Conservation (phyloP, 495 filamentous ascomycete species). For the Trichocladium antarcticum region DNA sequence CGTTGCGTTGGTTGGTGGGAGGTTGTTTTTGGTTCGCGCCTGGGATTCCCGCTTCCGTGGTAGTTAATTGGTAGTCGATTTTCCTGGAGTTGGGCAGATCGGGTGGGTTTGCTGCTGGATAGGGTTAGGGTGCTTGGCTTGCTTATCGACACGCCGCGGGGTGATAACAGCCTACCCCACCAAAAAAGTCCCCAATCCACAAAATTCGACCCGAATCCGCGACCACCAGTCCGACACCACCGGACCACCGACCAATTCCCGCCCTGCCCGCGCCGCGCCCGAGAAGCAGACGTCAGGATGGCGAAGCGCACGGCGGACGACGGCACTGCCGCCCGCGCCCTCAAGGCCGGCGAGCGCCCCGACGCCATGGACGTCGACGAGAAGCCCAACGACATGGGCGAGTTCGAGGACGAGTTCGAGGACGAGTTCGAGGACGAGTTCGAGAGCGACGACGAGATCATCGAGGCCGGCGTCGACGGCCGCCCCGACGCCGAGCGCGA, state of each 20-base stretch:
- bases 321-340: slow-evolving; percentile 43
- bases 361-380: slow-evolving; percentile 41
- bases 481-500: slow-evolving; percentile 86
- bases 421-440: slow-evolving; percentile 96
- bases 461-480: slow-evolving; percentile 90
- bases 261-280: not conserved
- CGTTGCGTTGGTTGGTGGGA: too few relatives aligned
- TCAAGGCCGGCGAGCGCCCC: slow-evolving; percentile 61
- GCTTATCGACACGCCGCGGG: too few relatives aligned
- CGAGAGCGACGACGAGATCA: slow-evolving; percentile 89
- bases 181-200: slow-evolving; percentile 22
- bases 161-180: slow-evolving; percentile 16
- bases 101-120: too few relatives aligned
- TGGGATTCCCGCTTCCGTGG: too few relatives aligned
- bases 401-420: slow-evolving; percentile 93
- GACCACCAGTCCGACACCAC: not conserved
- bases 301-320: slow-evolving; percentile 55
- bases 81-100: too few relatives aligned
- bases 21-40: too few relatives aligned
- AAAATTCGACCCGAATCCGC: slow-evolving; percentile 13
- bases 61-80: too few relatives aligned
- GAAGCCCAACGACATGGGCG: slow-evolving; percentile 59
- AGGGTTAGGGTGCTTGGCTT: too few relatives aligned
- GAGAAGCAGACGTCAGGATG: slow-evolving; percentile 38
- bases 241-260: not conserved